Evolutionary conservation across 208 protist species (phyloP).

Genomic region (Strigomonas culicis): DNA sequence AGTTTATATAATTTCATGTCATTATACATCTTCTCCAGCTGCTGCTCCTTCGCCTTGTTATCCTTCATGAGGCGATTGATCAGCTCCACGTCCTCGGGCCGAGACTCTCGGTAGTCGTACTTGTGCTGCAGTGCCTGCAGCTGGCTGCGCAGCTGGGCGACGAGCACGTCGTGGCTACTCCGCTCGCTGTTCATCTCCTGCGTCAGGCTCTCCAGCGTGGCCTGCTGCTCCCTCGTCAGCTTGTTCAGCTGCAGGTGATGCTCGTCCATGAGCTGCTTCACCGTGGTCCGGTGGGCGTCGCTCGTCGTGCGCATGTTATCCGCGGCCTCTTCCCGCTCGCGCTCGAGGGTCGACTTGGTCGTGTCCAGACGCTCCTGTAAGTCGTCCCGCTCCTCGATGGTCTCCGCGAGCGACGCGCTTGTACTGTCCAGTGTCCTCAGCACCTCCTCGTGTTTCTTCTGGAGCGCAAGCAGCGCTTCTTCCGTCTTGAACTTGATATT

Average conservation of each 20-base stretch:
- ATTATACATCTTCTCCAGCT: constrained; percentile 73
- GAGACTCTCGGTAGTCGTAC: constrained; percentile 90
- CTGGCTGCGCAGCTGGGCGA: constrained; percentile 36
- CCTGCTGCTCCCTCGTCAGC: constrained; percentile 32
- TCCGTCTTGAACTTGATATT: constrained; percentile 8
- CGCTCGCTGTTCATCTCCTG: constrained; percentile 42
- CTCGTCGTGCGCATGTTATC: constrained; percentile 16
- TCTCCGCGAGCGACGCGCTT: constrained; percentile 15
- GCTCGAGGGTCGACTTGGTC: constrained; percentile 15
- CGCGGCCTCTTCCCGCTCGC: constrained; percentile 21
- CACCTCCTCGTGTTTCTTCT: constrained; percentile 18
- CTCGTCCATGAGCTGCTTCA: constrained; percentile 25
- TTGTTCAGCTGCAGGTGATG: constrained; percentile 30
- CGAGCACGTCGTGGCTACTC: constrained; percentile 19
- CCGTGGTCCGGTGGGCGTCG: constrained; percentile 20
- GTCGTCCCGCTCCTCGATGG: constrained; percentile 7
- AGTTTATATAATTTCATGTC: constrained; percentile 94
- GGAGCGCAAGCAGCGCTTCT: constrained; percentile 3
- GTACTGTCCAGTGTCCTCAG: constrained; percentile 2
- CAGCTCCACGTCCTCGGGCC: constrained; percentile 82
- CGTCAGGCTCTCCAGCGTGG: constrained; percentile 44
- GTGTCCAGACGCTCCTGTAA: constrained; percentile 25
- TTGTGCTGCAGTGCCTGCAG: constrained; percentile 78
- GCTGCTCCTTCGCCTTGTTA: constrained; percentile 56
- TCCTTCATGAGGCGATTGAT: constrained; percentile 88